Conservation (phyloP, 2,329 filamentous ascomycete genomes). For the Alternaria angustiovoidea region DNA sequence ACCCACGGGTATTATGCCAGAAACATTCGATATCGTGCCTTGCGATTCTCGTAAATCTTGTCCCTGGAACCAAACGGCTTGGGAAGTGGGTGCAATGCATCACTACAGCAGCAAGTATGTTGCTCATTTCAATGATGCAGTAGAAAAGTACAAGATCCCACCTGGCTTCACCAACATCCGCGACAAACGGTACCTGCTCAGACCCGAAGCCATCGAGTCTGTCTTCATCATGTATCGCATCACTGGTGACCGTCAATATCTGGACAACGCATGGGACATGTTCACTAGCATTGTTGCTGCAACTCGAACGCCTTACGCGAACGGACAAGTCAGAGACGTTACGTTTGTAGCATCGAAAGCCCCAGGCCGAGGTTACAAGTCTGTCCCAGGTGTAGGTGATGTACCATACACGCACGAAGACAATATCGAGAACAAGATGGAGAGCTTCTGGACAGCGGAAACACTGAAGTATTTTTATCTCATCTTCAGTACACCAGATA, state of each 20-base stretch:
- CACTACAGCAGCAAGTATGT: slow-evolving; percentile 28
- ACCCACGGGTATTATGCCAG: slow-evolving; percentile 67
- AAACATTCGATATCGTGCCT: slow-evolving; percentile 61
- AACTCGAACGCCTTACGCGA: slow-evolving; percentile 52
- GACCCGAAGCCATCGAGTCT: slow-evolving; percentile 67
- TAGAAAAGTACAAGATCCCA: slow-evolving; percentile 39
- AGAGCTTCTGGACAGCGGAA: slow-evolving; percentile 60
- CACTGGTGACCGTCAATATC: slow-evolving; percentile 59
- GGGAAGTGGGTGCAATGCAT: slow-evolving; percentile 52
- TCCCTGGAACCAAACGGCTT: slow-evolving; percentile 63
- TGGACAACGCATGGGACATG: slow-evolving; percentile 59
- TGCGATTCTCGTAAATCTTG: slow-evolving; percentile 56
- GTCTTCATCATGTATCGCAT: slow-evolving; percentile 68
- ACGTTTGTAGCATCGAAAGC: slow-evolving; percentile 31
- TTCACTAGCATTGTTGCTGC: slow-evolving; percentile 53
- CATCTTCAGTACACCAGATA: slow-evolving; percentile 54
- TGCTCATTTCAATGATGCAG: slow-evolving; percentile 20
- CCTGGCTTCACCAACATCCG: slow-evolving; percentile 52
- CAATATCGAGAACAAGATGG: slow-evolving; percentile 47
- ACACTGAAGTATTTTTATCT: slow-evolving; percentile 62
- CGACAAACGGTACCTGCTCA: slow-evolving; percentile 56
- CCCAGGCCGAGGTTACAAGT: slow-evolving; percentile 6
- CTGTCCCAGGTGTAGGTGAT: slow-evolving; percentile 3
- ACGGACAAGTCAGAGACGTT: slow-evolving; percentile 56
- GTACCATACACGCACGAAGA: slow-evolving; percentile 15